phyloP scores from a whole-genome alignment of 225 moss, liverwort and hornwort genomes.

The Straminergon stramineum region DNA sequence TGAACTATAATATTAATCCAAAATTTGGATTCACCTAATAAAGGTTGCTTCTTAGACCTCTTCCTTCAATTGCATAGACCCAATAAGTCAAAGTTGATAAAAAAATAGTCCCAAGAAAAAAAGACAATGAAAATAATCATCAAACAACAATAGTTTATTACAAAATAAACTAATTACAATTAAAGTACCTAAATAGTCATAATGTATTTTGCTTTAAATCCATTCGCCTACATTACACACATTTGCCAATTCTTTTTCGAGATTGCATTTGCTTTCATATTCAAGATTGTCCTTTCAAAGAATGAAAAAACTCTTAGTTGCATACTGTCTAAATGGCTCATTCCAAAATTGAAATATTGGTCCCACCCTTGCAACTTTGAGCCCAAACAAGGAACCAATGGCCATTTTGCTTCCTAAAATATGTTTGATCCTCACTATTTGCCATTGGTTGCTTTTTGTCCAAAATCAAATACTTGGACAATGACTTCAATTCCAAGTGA shows the following conservation, averaged over 20 bases:
- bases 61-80: neutral
- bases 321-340: neutral
- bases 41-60: accelerated
- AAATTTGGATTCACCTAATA: neutral
- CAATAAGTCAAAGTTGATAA: neutral
- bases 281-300: neutral
- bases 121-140: neutral
- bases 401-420: neutral
- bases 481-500: neutral
- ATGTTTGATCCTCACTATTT: neutral
- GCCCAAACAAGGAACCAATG: neutral
- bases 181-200: neutral
- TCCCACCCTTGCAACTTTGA: neutral
- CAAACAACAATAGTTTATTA: neutral
- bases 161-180: neutral
- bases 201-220: neutral
- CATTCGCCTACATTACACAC: neutral
- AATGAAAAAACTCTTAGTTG: neutral
- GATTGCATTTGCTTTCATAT: neutral
- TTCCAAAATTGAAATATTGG: neutral
- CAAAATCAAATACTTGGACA: neutral
- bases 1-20: neutral
- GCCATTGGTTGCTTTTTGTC: neutral
- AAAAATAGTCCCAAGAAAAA: neutral
- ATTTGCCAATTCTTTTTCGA: neutral